phyloP scores from a whole-genome alignment of 441 rosid genomes.

The Gossypium lobatum region DNA sequence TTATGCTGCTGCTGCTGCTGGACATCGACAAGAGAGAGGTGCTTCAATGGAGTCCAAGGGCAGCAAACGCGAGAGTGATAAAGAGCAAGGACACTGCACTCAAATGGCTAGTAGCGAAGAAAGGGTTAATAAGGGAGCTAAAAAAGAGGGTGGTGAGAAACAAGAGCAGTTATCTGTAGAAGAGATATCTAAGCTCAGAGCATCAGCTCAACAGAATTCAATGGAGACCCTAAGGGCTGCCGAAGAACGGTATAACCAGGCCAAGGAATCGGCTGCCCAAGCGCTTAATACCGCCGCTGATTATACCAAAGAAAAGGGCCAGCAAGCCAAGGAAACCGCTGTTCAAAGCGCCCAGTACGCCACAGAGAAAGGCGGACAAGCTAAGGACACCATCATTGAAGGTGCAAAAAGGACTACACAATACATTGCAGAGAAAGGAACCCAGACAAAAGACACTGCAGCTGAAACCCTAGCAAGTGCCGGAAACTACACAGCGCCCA shows the following conservation, averaged over 20 bases:
- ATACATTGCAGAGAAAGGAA: conserved; percentile 28
- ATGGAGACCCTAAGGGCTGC: conserved; percentile 40
- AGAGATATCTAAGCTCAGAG: conserved; percentile 46
- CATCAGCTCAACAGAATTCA: conserved; percentile 50
- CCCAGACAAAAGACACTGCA: conserved; percentile 29
- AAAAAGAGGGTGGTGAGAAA: not conserved
- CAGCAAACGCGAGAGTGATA: not conserved
- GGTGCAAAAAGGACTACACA: conserved; percentile 31
- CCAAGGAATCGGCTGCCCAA: conserved; percentile 25
- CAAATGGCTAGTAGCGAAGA: not conserved
- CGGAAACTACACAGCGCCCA: conserved; percentile 20
- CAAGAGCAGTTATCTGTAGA: conserved; percentile 37
- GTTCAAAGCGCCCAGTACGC: not conserved
- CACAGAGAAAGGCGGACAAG: conserved; percentile 20
- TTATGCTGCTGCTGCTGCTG: not conserved
- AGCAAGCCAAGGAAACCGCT: not conserved
- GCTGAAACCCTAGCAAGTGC: conserved; percentile 17
- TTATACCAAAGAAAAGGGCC: not conserved
- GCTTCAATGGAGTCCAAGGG: not conserved
- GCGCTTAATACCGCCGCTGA: conserved; percentile 14
- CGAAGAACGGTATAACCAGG: conserved; percentile 44
- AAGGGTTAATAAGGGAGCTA: not conserved
- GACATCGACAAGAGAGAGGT: conserved; percentile 11
- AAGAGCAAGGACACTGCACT: not conserved
- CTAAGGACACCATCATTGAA: conserved; percentile 29